These are phyloP conservation scores for Platismatia glauca DNA, from an alignment of 495 filamentous ascomycete genomes.

Conservation along the genomic window DNA sequence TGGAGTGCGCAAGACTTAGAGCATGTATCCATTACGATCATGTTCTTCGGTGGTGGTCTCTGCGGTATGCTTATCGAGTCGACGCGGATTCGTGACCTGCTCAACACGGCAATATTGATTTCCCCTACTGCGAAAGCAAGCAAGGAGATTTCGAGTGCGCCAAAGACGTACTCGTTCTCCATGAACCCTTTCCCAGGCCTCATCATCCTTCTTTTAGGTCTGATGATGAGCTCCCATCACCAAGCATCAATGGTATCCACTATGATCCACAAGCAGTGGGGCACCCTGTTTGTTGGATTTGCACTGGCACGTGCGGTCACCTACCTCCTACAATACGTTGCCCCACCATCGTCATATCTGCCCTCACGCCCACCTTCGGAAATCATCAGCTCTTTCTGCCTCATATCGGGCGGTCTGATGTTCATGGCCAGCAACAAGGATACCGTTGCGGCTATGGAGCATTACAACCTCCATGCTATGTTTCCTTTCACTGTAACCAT, in stretches of 20 bases:
- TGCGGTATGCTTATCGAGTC: conserved; percentile 95
- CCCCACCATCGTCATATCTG: conserved; percentile 75
- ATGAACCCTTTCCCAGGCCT: conserved; percentile 87
- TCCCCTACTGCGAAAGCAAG: conserved; percentile 32
- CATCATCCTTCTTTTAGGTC: conserved; percentile 73
- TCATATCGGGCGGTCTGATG: conserved; percentile 77
- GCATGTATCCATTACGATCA: conserved; percentile 83
- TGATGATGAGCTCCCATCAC: conserved; percentile 93
- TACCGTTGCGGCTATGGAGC: conserved; percentile 68
- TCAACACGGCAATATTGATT: conserved; percentile 55
- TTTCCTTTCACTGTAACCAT: conserved; percentile 87
- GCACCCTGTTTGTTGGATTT: conserved; percentile 72
- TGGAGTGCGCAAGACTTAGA: conserved; percentile 80
- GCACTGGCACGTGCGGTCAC: conserved; percentile 69
- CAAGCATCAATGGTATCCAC: conserved; percentile 76
- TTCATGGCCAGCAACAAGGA: conserved; percentile 86
- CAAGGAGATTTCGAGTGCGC: conserved; percentile 43
- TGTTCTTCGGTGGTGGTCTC: conserved; percentile 93
- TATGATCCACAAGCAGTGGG: conserved; percentile 95
- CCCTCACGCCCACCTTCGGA: conserved; percentile 88
- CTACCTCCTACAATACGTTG: conserved; percentile 70
- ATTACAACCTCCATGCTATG: conserved; percentile 68
- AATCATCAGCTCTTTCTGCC: conserved; percentile 73
- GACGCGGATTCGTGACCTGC: conserved; percentile 51
- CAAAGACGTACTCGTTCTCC: conserved; percentile 62